These are phyloP conservation scores for Diospyros kaki DNA, from an alignment of 148 eudicot species.

Conservation along the genomic window DNA sequence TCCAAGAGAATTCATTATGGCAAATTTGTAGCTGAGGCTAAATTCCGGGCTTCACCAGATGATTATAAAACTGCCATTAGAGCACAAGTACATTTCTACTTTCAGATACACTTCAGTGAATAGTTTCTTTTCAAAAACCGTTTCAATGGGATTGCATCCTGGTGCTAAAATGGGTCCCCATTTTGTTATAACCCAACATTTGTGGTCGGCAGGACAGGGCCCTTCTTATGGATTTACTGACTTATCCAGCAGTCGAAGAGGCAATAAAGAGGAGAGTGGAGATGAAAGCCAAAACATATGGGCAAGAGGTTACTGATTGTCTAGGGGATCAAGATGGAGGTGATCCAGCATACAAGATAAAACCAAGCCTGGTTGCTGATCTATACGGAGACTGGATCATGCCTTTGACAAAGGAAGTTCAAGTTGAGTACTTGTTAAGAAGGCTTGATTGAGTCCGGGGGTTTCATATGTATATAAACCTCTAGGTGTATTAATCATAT, in stretches of 20 bases:
- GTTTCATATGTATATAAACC: too few species aligned
- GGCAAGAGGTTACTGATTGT: slow-evolving; percentile 48
- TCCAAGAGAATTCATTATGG: slow-evolving; percentile 97
- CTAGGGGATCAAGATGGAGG: slow-evolving; percentile 21
- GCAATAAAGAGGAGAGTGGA: slow-evolving; percentile 71
- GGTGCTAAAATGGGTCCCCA: not conserved
- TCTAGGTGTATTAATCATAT: too few species aligned
- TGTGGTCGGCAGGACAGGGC: slow-evolving; percentile 49
- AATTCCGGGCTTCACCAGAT: slow-evolving; percentile 79
- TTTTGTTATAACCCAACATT: not conserved
- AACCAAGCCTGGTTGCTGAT: slow-evolving; percentile 75
- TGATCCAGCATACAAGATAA: slow-evolving; percentile 65
- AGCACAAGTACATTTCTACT: slow-evolving; percentile 46
- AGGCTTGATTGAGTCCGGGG: slow-evolving; percentile 58
- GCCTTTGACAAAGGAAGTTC: slow-evolving; percentile 94
- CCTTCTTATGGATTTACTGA: slow-evolving; percentile 63
- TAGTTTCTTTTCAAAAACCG: not conserved
- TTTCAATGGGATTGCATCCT: not conserved
- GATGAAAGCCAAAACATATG: slow-evolving; percentile 72
- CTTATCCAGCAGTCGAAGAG: slow-evolving; percentile 70
- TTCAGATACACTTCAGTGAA: not conserved
- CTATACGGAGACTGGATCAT: slow-evolving; percentile 92
- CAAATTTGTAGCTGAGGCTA: slow-evolving; percentile 95
- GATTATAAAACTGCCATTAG: slow-evolving; percentile 65
- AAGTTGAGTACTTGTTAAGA: slow-evolving; percentile 82